Percentiles rank a stretch among this genome's conserved stretches.
These are phyloP conservation scores for Leccinum ponderosum DNA, from an alignment of 1,284 basidiomycete species.

Conservation along the genomic window DNA sequence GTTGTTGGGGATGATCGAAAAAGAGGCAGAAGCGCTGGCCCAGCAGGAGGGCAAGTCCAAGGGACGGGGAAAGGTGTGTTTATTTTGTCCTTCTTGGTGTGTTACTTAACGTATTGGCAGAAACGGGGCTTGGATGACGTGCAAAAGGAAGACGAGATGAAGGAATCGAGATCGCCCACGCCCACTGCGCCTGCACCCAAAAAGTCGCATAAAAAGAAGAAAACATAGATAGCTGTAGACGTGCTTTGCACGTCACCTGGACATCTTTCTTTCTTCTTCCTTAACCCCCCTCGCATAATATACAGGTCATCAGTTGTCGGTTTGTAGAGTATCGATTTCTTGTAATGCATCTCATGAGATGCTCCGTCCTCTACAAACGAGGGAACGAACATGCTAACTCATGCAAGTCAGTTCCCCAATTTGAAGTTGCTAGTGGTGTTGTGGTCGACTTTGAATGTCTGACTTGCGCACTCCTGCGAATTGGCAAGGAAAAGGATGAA, in stretches of 20 bases:
- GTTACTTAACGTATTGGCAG: conserved; percentile 34
- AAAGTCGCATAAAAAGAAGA: conserved; percentile 55
- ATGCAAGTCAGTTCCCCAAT: background rate
- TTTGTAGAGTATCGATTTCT: conserved; percentile 1
- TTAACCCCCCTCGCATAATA: background rate
- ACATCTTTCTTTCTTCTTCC: background rate
- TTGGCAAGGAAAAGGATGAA: background rate
- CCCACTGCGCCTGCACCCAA: conserved; percentile 47
- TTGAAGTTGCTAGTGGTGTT: background rate
- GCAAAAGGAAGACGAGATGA: conserved; percentile 54
- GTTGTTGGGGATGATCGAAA: conserved; percentile 87
- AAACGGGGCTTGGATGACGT: conserved; percentile 69
- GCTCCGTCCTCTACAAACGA: background rate
- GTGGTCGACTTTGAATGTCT: background rate
- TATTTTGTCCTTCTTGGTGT: background rate
- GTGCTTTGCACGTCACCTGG: background rate
- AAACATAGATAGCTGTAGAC: conserved; percentile 34
- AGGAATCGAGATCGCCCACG: conserved; percentile 58
- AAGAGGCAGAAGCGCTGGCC: conserved; percentile 73
- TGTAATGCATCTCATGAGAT: background rate
- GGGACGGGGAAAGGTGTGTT: conserved; percentile 61
- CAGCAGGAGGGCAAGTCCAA: conserved; percentile 69
- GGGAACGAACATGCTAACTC: background rate
- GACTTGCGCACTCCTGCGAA: background rate
- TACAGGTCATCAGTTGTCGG: background rate